Evolutionary conservation across 306 rosid genomes (phyloP).

Genomic region (Cicer judaicum): DNA sequence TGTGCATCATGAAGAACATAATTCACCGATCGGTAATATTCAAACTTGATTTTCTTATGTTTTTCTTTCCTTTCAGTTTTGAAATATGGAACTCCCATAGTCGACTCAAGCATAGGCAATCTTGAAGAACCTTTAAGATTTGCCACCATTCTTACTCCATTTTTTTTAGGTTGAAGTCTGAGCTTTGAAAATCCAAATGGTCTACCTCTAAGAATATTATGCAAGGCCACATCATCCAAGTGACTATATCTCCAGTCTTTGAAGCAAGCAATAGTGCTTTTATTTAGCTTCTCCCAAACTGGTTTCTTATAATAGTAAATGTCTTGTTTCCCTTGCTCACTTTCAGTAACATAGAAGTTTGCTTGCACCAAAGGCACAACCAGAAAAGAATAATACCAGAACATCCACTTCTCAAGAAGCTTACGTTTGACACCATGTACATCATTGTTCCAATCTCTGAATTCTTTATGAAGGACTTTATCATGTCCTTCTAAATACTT

Average conservation of each 20-base stretch:
- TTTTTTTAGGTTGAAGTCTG: constrained; percentile 77
- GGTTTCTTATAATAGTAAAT: constrained; percentile 73
- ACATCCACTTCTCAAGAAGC: constrained; percentile 82
- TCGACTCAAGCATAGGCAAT: constrained; percentile 48
- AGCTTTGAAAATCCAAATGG: constrained; percentile 91
- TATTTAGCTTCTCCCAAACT: constrained; percentile 75
- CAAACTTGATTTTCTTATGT: constrained; percentile 38
- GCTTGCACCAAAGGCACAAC: constrained; percentile 83
- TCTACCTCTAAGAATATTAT: constrained; percentile 67
- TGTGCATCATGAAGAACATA: constrained; percentile 70
- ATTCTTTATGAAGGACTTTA: constrained; percentile 38
- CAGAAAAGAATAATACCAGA: constrained; percentile 76
- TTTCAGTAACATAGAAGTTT: constrained; percentile 89
- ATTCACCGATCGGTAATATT: constrained; percentile 69
- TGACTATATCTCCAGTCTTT: constrained; percentile 52
- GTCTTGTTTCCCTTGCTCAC: constrained; percentile 71
- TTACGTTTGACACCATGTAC: constrained; percentile 54
- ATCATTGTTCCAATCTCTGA: constrained; percentile 49
- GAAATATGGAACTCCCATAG: constrained; percentile 41
- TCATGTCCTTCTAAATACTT: constrained; percentile 45
- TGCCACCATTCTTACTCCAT: constrained; percentile 85
- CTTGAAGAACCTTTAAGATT: constrained; percentile 78
- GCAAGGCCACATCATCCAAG: constrained; percentile 65
- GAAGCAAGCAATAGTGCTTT: constrained; percentile 58
- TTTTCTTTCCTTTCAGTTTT: constrained; percentile 39